Evolutionary conservation across 768 basidiomycete genomes (phyloP), one percentile per base, ranked within the genome.

Genomic region (Agrocybe chaxingu): DNA sequence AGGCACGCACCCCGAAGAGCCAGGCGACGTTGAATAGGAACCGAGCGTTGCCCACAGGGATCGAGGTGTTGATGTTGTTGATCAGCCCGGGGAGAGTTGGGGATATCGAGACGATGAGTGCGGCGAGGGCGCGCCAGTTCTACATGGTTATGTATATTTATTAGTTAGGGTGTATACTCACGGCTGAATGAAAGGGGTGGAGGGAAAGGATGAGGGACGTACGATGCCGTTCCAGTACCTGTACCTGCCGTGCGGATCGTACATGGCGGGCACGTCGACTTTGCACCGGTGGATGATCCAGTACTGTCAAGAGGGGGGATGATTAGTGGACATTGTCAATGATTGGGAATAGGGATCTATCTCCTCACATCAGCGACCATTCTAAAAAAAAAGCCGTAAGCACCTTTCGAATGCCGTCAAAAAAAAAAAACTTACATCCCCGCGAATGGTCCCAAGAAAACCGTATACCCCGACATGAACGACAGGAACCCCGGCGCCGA

Each of bases 201-300:
- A 11, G 36, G 35, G 41, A 18, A 53, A 39, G 56, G 40, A 39
- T 50, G 29, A 35, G 3, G 16, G n/a, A 72, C 84, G 54, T 61
- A 89, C 89, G 45, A 87, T 75, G 45, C 92, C 92, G 37, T 74
- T 74, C 59, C 72, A 81, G 65, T 92, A 94, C n/a, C 77, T 70
- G 65, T 94, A 94, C 48, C 87, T 75, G 1, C 90, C 90, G 36
- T 82, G 70, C 7, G 87, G 89, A 56, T 81, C 76, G 61, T 94
- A 96, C 78, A 95, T 86, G 3, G 87, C 82, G 2, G 89, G 87
- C 1, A 94, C 87, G 56, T 93, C 88, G 34, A 92, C 81, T 38
- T 78, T 80, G 33, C 83, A 70, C 51, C 66, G 69, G 61, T 92
- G 87, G 18, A 95, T 72, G 38, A 94, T 62, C 89, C 87, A 92